These are phyloP conservation scores for Lagenidium giganteum DNA, from an alignment of 352 stramenopile species.

Conservation along the genomic window DNA sequence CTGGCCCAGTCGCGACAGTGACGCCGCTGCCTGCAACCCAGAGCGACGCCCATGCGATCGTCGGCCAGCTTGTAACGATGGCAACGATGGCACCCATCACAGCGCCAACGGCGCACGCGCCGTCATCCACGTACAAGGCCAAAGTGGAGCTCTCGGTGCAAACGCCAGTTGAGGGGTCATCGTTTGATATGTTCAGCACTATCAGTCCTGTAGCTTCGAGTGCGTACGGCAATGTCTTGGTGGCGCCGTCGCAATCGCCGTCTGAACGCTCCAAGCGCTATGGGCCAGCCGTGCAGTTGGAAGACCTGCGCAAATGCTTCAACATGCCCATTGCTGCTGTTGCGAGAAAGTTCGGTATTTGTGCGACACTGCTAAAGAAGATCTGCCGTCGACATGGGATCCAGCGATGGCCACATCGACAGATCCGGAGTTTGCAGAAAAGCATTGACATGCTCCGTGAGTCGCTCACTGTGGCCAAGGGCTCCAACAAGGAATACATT, in stretches of 20 bases:
- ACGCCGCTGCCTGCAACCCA: constrained; percentile 1
- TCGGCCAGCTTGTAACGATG: too few species aligned
- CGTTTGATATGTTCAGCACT: constrained; percentile 22
- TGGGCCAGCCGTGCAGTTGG: constrained; percentile 41
- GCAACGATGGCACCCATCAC: too few species aligned
- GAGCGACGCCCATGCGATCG: too few species aligned
- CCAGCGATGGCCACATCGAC: constrained; percentile 61
- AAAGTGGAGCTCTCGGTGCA: constrained; percentile 35
- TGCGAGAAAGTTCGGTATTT: constrained; percentile 68
- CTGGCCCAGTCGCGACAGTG: constrained; percentile 3
- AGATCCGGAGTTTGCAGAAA: constrained; percentile 65
- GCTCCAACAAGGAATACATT: constrained; percentile 60
- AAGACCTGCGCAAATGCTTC: constrained; percentile 55
- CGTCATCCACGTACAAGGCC: constrained; percentile 27
- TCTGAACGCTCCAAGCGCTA: constrained; percentile 32
- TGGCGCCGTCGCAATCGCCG: constrained; percentile 10
- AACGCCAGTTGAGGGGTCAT: constrained; percentile 17
- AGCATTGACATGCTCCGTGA: constrained; percentile 64
- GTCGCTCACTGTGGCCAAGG: constrained; percentile 46
- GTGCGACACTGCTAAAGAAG: constrained; percentile 68
- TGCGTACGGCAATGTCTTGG: constrained; percentile 8
- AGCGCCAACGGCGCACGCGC: too few species aligned
- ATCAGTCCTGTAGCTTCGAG: constrained; percentile 38
- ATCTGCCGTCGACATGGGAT: constrained; percentile 66
- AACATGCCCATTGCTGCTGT: constrained; percentile 72